A percentile compares a stretch with the other conserved stretches of the same genome.
Evolutionary conservation across 345 rosid genomes (phyloP).

Genomic region (Acer yangbiense): DNA sequence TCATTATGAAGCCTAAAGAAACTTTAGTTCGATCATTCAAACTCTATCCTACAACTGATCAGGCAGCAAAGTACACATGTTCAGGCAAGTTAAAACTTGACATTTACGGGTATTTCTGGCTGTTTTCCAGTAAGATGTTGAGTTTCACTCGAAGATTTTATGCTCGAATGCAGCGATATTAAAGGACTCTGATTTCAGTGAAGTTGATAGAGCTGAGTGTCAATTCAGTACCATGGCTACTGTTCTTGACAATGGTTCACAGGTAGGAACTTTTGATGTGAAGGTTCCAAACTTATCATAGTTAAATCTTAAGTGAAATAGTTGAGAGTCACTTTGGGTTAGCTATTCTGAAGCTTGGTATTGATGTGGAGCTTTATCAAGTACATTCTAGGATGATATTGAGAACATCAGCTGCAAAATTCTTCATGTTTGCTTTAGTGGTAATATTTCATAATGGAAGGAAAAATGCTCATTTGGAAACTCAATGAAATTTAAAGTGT

Average conservation of each 20-base stretch:
- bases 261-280: constrained; percentile 39
- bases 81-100: constrained; percentile 44
- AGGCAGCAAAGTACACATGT: constrained; percentile 77
- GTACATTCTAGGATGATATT: too few species aligned
- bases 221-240: constrained; percentile 89
- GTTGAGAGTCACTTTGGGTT: too few species aligned
- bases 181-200: constrained; percentile 80
- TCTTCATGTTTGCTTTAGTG: too few species aligned
- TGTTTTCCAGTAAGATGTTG: constrained; percentile 6
- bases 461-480: too few species aligned
- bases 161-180: constrained; percentile 63
- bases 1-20: constrained; percentile 78
- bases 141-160: constrained; percentile 5
- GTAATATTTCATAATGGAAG: too few species aligned
- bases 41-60: constrained; percentile 76
- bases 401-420: too few species aligned
- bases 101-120: neutral
- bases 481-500: too few species aligned
- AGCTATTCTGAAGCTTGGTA: too few species aligned
- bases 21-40: constrained; percentile 65
- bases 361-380: too few species aligned
- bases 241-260: constrained; percentile 78
- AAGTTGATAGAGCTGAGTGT: constrained; percentile 90
- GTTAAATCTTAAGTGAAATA: too few species aligned
- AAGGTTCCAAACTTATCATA: too few species aligned